These are phyloP conservation scores for Tolypocladium ovalisporum DNA, from an alignment of 2,329 filamentous ascomycete species.

Conservation along the genomic window DNA sequence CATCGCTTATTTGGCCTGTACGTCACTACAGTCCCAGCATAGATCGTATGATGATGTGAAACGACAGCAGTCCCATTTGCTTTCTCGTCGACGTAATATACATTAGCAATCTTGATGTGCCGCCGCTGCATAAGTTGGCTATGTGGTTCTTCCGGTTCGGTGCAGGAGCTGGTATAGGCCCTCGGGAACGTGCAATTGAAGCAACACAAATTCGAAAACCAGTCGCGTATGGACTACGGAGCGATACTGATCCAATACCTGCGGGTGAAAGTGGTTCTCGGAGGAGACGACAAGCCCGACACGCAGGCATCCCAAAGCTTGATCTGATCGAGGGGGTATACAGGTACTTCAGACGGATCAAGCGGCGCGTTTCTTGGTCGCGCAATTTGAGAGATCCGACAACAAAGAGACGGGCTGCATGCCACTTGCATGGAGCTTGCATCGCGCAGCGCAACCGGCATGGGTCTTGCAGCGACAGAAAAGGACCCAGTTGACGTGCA, in stretches of 20 bases:
- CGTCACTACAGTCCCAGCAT: neutral
- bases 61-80: neutral
- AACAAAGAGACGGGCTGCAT: neutral
- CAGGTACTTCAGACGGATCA: neutral
- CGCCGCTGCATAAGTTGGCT: neutral
- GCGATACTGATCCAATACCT: neutral
- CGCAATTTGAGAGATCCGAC: neutral
- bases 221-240: neutral
- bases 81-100: neutral
- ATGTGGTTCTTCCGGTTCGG: neutral
- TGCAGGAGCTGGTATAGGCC: neutral
- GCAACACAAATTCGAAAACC: neutral
- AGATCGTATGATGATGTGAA: neutral
- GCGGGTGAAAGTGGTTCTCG: neutral
- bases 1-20: neutral
- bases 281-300: neutral
- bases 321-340: neutral
- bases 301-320: neutral
- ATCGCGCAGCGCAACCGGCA: neutral
- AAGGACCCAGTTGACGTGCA: neutral
- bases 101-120: neutral
- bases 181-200: neutral
- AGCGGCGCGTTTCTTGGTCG: neutral
- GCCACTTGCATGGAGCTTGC: neutral
- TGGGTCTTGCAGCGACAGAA: neutral